Conservation (phyloP, 1,284 basidiomycete species). For the Malassezia dermatis region DNA sequence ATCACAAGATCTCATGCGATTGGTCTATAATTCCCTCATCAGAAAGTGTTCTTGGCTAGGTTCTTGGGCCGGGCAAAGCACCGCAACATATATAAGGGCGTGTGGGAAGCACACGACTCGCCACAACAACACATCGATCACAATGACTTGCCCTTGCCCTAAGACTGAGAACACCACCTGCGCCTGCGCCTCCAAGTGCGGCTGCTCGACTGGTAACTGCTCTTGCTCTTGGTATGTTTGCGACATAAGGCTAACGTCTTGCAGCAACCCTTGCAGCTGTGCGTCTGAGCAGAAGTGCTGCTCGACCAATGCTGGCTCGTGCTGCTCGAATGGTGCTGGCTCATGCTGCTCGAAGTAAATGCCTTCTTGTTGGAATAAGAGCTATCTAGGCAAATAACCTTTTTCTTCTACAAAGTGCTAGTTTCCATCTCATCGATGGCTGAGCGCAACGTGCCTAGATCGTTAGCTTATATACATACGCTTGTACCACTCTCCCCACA, state of each 20-base stretch:
- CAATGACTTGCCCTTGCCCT: slow-evolving; percentile 6
- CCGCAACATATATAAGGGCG: neutral
- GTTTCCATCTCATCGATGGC: slow-evolving; percentile 29
- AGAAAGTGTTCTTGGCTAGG: neutral
- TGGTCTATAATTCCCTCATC: neutral
- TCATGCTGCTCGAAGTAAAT: slow-evolving; percentile 1
- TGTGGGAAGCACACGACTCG: neutral
- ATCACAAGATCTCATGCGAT: neutral
- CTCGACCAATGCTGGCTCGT: neutral
- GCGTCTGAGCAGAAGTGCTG: neutral
- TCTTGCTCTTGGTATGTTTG: slow-evolving; percentile 5
- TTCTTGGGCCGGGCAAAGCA: neutral
- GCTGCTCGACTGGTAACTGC: slow-evolving; percentile 3
- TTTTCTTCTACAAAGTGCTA: neutral
- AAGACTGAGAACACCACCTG: neutral
- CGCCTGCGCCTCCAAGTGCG: neutral
- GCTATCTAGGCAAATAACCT: neutral
- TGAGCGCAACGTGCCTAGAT: slow-evolving; percentile 22
- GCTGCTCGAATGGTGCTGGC: neutral
- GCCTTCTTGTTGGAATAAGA: neutral
- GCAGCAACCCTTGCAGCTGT: slow-evolving; percentile 5
- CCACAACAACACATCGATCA: neutral
- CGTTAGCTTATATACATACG: slow-evolving; percentile 20
- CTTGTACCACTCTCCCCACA: slow-evolving; percentile 46
- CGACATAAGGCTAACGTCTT: neutral